Base-by-base conservation (phyloP, 2,329 filamentous ascomycete species). In the Alternaria postmessia region DNA sequence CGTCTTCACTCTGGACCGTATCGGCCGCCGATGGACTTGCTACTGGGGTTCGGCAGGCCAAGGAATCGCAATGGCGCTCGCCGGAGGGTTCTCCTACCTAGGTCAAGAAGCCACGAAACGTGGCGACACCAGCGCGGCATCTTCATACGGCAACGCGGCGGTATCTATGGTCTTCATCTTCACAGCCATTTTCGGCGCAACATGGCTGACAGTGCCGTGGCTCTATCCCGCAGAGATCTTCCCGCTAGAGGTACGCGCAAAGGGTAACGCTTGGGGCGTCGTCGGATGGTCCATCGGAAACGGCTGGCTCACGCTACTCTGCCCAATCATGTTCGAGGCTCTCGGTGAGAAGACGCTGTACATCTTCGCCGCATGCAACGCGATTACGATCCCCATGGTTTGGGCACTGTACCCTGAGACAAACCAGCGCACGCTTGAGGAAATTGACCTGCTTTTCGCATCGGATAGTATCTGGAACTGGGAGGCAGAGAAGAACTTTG, bases 231-330 rank as follows among this genome's bases (percentile, higher is more conserved):
- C 90, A 1, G 90, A 93, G 72, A 92, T 92, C 57, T 93, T 91
- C 69, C 89, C 90, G 0, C 78, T 92, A 0, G 85, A 89, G 61
- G 85, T 92, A 0, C 85, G 91, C 22, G 90, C 91, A 1, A 89
- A 90, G 67, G 91, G 90, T 6, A 93, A 92, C 61, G 89, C 90
- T 1, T 92, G 87, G 85, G 90, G 91, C 20, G 90, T 93, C 0
- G 85, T 92, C 0, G 90, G 91, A 0, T 93, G 90, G 91, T 87
- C 84, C 14, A 91, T 93, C 51, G 90, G 91, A 0, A 92, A 92
- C 65, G 89, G 89, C 16, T 91, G 88, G 87, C 75, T 85, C 4
- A 75, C 77, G 0, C 68, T 81, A 0, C 71, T 81, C 1, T 78
- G 74, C n/a, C 79, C 79, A 0, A 71, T 78, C 52, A 75, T 74